phyloP scores from a whole-genome alignment of 257 asterid genomes.

The Rubia yunnanensis region DNA sequence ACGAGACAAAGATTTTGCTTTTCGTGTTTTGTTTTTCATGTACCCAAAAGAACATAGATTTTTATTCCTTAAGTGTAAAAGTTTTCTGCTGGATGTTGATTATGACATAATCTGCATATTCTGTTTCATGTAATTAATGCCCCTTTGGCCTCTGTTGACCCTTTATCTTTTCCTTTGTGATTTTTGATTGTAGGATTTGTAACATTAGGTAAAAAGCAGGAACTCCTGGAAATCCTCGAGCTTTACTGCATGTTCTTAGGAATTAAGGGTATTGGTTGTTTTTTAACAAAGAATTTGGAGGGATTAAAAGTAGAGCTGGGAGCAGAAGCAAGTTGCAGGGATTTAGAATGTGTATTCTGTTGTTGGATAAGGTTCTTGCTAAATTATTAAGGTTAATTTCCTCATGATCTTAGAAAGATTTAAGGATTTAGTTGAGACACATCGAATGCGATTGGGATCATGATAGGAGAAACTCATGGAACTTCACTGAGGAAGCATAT shows the following conservation, averaged over 20 bases:
- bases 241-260: not conserved
- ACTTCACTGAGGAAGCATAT: constrained; percentile 24
- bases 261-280: not conserved
- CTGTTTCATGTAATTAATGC: not conserved
- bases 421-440: not conserved
- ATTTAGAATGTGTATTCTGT: not conserved
- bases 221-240: too few species aligned
- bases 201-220: not conserved
- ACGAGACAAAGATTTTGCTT: not conserved
- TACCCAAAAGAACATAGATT: not conserved
- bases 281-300: not conserved
- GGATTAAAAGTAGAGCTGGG: not conserved
- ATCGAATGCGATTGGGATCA: constrained; percentile 16
- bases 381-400: not conserved
- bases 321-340: not conserved
- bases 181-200: not conserved
- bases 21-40: not conserved
- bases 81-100: not conserved
- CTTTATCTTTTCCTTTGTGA: not conserved
- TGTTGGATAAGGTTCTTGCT: not conserved
- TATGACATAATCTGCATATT: not conserved
- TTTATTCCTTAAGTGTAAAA: not conserved
- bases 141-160: not conserved
- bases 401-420: constrained; percentile 2
- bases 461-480: constrained; percentile 39